A percentile compares a stretch with the other conserved stretches of the same genome.
Evolutionary conservation across 164 flowering plant genomes (phyloP).

Genomic region (Umbilicus rupestris): DNA sequence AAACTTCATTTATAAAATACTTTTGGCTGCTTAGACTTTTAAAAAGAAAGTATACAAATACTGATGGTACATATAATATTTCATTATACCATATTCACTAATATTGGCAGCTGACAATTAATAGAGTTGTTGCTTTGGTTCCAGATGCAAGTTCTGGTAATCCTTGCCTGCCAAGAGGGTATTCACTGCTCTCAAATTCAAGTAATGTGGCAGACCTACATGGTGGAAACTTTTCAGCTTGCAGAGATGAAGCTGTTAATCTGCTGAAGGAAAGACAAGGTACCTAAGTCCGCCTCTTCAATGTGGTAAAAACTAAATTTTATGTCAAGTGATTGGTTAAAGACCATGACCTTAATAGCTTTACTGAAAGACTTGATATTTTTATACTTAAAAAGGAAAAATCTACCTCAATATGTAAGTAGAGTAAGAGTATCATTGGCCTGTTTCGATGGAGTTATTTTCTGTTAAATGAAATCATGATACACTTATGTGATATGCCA

Average conservation of each 20-base stretch:
- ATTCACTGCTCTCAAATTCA: slow-evolving; percentile 16
- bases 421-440: neutral
- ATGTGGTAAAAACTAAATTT: neutral
- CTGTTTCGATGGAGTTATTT: neutral
- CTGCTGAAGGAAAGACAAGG: slow-evolving; percentile 27
- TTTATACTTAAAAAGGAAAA: neutral
- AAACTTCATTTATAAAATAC: neutral
- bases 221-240: slow-evolving; percentile 42
- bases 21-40: neutral
- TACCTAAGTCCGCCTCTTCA: slow-evolving; percentile 1
- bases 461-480: neutral
- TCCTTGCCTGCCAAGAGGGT: slow-evolving; percentile 49
- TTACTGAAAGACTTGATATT: neutral
- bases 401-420: neutral
- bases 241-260: slow-evolving; percentile 25
- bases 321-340: neutral
- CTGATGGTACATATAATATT: neutral
- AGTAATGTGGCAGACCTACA: slow-evolving; percentile 15
- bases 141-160: slow-evolving; percentile 18
- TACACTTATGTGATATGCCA: neutral
- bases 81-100: neutral
- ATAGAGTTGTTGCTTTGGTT: slow-evolving; percentile 17
- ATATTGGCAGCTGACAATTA: slow-evolving; percentile 8
- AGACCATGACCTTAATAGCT: neutral
- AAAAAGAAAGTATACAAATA: neutral